Base-by-base conservation (phyloP, 805 yeast genomes). In the Myxozyma kluyveri region DNA sequence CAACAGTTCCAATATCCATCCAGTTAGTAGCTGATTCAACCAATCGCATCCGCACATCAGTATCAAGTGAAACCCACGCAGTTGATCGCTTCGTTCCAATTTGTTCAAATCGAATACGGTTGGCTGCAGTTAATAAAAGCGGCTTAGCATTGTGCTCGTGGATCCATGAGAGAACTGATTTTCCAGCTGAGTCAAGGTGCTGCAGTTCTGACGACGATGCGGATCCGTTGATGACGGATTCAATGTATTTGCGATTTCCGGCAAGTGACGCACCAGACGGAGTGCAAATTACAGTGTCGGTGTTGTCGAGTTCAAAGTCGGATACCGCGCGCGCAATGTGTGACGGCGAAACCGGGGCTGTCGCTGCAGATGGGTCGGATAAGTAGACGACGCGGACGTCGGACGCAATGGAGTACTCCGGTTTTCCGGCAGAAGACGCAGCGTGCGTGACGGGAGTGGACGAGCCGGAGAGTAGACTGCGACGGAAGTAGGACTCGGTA, bases 21-120 rank as follows among this genome's bases (percentile, higher is more conserved):
- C 55, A 52, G 5, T 56, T 48, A n/a, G 51, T 23, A 7, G 51
- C 43, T 2, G 58, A 17, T 10, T 31, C 51, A 24, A 50, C 37
- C 6, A 21, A 29, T 23, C 44, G 43, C 22, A 56, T 47, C 12
- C 27, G 17, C 10, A 62, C 39, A 12, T 32, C 18, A 22, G 45
- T 52, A 52, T 73, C 76, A 14, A 73, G 60, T 2, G 68, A 54
- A 2, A 75, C 76, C 72, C 73, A 71, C 6, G 69, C 61, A 10
- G 56, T 54, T 2, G 55, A 21, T 7, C 53, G 54, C 6, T 37
- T 33, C 9, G 57, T 26, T 14, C 57, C 60, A 22, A 55, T 41
- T 35, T 39, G 55, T 32, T 56, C 59, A 21, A 45, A 51, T 3
- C 60, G 49, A 17, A 38, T 47, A 4, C 60, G 60, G 22, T 46